Conservation (phyloP, 345 rosid genomes). For the Populus nigra region DNA sequence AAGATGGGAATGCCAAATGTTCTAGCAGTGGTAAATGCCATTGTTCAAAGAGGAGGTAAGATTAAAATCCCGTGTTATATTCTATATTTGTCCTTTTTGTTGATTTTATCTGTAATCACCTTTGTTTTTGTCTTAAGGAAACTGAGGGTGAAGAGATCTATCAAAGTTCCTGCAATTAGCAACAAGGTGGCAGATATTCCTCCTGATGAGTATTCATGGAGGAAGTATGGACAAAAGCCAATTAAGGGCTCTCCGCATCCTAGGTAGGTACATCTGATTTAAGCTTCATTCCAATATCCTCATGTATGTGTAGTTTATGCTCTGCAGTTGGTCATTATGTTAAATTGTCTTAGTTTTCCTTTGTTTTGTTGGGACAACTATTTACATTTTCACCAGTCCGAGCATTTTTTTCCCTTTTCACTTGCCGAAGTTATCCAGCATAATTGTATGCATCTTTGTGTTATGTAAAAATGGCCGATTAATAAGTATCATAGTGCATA, state of each 20-base stretch:
- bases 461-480: not conserved
- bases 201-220: conserved; percentile 83
- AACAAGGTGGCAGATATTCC: conserved; percentile 85
- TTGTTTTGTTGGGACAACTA: not conserved
- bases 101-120: not conserved
- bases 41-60: conserved; percentile 74
- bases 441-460: not conserved
- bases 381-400: not conserved
- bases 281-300: not conserved
- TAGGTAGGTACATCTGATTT: conserved; percentile 53
- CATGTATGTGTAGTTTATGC: not conserved
- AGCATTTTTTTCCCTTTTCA: not conserved
- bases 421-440: not conserved
- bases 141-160: conserved; percentile 58
- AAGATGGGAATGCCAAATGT: conserved; percentile 64
- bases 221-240: conserved; percentile 84
- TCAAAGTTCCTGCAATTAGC: conserved; percentile 84
- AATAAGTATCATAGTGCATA: not conserved
- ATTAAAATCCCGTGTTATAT: not conserved
- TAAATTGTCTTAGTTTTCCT: conserved; percentile 1
- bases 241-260: conserved; percentile 86
- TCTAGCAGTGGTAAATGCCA: conserved; percentile 60
- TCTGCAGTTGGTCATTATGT: not conserved
- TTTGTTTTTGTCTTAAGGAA: conserved; percentile 39
- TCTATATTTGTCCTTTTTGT: not conserved